Evolutionary conservation across 352 stramenopile species (phyloP), one percentile per base, ranked within the genome.

Genomic region (Pythium chondricola): DNA sequence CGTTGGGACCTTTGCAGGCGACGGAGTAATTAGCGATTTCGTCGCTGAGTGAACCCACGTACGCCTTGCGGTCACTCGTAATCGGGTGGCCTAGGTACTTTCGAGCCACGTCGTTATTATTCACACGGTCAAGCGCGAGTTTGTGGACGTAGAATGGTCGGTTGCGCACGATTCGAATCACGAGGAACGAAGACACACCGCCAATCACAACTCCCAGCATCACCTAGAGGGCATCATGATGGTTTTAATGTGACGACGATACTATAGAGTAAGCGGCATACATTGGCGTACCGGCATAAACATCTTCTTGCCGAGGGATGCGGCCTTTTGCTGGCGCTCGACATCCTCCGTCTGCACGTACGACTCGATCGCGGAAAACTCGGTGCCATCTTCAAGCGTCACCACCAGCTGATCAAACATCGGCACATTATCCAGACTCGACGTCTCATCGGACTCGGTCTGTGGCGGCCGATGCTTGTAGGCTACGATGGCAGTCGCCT

Each of bases 121-220:
- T 89, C 14, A 85, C 71, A 32, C 81, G 75, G 48, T 87, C 78
- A 20, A 89, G 53, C 40, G 82, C 78, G 25, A 89, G 49, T 37
- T 87, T 89, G 68, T 87, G 78, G 56, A 87, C 74, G 69, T 89
- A 89, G 49, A 80, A 84, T 43, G 78, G 71, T 39, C 74, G 72
- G 53, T 87, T 87, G 49, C 73, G 78, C 31, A 89, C 50, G 45
- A 89, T 85, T 20, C 78, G 78, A 46, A 89, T 85, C 20, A 79
- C 54, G 29, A 86, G 74, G 60, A 87, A 89, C 25, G 74, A 82
- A 18, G 70, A 65, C 14, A 89, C 49, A 21, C 78, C 75, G 16
- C 78, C 78, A 38, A 89, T 71, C 7, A 89, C 26, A 2, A 86
- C 71, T 42, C 78, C 78, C 21, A 62, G 52, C 17, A 87, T n/a